Percentiles rank a stretch among this genome's conserved stretches.
Evolutionary conservation across 768 basidiomycete species (phyloP).

Genomic region (Leccinum truebloodii): DNA sequence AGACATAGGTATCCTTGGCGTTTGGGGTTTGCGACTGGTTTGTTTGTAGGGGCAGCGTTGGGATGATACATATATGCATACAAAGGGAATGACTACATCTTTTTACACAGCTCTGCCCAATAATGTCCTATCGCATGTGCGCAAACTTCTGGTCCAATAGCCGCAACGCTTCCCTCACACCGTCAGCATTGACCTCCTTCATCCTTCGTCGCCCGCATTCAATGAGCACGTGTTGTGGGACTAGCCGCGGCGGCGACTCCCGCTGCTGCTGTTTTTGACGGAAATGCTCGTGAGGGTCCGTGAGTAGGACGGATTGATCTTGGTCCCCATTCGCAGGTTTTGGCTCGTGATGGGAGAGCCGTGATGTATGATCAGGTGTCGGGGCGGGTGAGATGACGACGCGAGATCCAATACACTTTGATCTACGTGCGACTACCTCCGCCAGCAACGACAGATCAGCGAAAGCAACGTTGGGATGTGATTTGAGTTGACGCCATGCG

Average conservation of each 20-base stretch:
- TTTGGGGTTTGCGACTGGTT: background rate
- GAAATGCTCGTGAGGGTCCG: constrained; percentile 56
- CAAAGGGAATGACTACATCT: background rate
- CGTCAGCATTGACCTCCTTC: constrained; percentile 70
- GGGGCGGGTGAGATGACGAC: constrained; percentile 59
- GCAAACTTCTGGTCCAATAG: constrained; percentile 68
- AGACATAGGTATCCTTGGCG: constrained; percentile 7
- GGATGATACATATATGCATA: constrained; percentile 10
- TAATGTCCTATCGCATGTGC: constrained; percentile 31
- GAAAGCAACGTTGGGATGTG: constrained; percentile 86
- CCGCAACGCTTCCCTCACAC: constrained; percentile 73
- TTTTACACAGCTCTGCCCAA: constrained; percentile 1
- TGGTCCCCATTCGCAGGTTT: constrained; percentile 28
- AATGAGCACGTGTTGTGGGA: constrained; percentile 61
- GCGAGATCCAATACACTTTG: constrained; percentile 73
- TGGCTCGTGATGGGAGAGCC: constrained; percentile 13
- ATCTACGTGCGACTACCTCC: constrained; percentile 83
- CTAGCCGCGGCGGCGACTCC: constrained; percentile 50
- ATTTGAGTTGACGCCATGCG: constrained; percentile 83
- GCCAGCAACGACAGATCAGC: constrained; percentile 82
- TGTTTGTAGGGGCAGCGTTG: constrained; percentile 1
- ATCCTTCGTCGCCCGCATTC: constrained; percentile 62
- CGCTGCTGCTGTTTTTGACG: constrained; percentile 43
- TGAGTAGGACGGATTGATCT: constrained; percentile 46
- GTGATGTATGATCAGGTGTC: constrained; percentile 42